Base-by-base conservation (phyloP, 306 rosid species). In the Alnus glutinosa region DNA sequence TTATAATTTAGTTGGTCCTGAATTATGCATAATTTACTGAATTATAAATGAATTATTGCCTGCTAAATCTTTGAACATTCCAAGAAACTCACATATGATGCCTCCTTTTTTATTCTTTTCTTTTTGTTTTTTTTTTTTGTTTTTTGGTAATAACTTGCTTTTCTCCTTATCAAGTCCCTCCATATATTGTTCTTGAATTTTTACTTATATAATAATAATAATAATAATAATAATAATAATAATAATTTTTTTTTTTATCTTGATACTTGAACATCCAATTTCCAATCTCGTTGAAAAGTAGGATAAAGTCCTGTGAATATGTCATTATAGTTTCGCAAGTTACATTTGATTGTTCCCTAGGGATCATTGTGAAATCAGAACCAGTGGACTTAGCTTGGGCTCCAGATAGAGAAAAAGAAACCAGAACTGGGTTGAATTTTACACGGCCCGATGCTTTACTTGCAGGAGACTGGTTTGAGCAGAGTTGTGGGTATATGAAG, bases 401-500 rank as follows among this genome's bases (percentile, higher is more conserved):
- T 49, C 80, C 87, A 28, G 85, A 76, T 49, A 54, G 75, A 79
- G 94, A 90, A 58, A 88, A 70, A 71, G 89, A 86, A 87, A 42
- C 63, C 61, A 16, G 57, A 80, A 69, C 77, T 12, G 59, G 14
- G 70, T 30, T 74, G 64, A 70, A 82, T 68, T 44, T 75, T 63
- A 78, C 82, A 7, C 83, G 81, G 63, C 96, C 97, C 4, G 98
- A 95, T 82, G 89, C 79, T 39, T 76, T 90, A 79, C 88, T 91
- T 81, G 91, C 62, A 73, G 82, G 90, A 75, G 96, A 86, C 73
- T 92, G 97, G 98, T 62, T 77, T 62, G 91, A 85, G 73, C 89
- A 69, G 66, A 68, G 71, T 85, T 75, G 80, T 52, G 93, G 85
- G 48, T 75, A 48, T 51, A 55, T n/a, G 55, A 86, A 77, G 81